Percentiles rank a stretch among this genome's conserved stretches.
Conservation (phyloP, 202 grass and related monocot species). For the Panicum virgatum region DNA sequence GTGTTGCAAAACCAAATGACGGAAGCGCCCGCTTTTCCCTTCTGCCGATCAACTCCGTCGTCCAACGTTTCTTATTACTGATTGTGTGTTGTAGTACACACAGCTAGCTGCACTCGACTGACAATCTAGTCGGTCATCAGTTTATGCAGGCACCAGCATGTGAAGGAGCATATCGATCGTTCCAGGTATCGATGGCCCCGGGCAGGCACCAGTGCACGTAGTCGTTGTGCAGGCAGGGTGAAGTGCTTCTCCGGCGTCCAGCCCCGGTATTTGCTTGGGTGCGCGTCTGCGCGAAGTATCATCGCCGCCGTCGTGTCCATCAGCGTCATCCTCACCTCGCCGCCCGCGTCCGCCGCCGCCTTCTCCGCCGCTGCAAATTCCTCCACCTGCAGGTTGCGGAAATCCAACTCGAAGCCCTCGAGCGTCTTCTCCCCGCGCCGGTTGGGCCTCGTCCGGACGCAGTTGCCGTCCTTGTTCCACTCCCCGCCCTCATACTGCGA, state of each 20-base stretch:
- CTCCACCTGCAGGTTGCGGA: constrained; percentile 43
- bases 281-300: constrained; percentile 47
- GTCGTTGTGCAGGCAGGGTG: constrained; percentile 49
- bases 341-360: not conserved
- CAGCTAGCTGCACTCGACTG: not conserved
- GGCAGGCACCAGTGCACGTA: constrained; percentile 96
- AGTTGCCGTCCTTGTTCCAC: constrained; percentile 54
- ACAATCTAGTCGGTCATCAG: not conserved
- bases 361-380: constrained; percentile 32
- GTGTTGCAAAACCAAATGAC: no score
- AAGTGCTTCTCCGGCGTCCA: constrained; percentile 43
- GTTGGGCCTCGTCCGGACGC: constrained; percentile 38
- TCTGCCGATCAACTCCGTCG: no score
- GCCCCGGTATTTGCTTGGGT: constrained; percentile 51
- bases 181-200: constrained; percentile 64
- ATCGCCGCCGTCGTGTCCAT: constrained; percentile 59
- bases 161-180: constrained; percentile 64
- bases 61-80: no score
- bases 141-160: not conserved
- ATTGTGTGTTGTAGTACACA: no score
- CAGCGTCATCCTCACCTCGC: constrained; percentile 31
- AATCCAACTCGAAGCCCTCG: constrained; percentile 36
- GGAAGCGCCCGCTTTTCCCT: no score
- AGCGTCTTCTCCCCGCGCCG: constrained; percentile 27
- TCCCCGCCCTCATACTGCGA: constrained; percentile 61